Base-by-base conservation (phyloP, 176 grass and related monocot species). In the Tillandsia fasciculata region DNA sequence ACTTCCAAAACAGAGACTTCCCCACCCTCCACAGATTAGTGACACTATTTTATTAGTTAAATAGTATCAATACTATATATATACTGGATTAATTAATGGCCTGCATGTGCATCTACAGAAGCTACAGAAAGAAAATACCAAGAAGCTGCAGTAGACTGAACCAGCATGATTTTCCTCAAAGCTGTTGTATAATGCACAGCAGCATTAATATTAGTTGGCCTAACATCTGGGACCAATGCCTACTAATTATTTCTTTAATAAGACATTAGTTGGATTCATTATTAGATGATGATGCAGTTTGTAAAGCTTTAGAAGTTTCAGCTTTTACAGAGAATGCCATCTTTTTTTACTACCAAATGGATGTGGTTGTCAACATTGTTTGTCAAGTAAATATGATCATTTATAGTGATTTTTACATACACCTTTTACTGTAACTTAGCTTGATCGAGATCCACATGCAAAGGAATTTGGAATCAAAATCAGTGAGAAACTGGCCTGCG, bases 71-170 rank as follows among this genome's bases (percentile, higher is more conserved):
- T 42, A 42, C 33, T 42, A 42, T 42, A 9, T 59, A 59, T 59
- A n/a, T n/a, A n/a, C n/a, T 59, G 54, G 54, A 59, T 17, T 59
- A 59, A 59, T 15, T 18, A 23, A 59, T 9, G 15, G 15, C 56
- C 56, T 0, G 51, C 70, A 58, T 70, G 64, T 86, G 77, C 76
- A 76, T 73, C 72, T 77, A 79, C 48, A 77, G 77, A 87, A 87
- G 65, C 73, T 87, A 80, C 81, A 80, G 56, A 33, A 50, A 29
- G 33, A 14, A 33, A 67, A 67, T 24, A 42, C 11, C 33, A 11
- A 29, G 26, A 48, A 24, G 23, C 23, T 9, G 65, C 13, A 33
- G 33, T 28, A 49, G 65, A 67, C 29, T 67, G 49, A 67, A 20
- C 5, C 49, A 17, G 65, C 48, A 42, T 67, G 48, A 48, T 49